Base-by-base conservation (phyloP, 1,139 yeast genomes). In the Chernovozyma sophiae-reginae region DNA sequence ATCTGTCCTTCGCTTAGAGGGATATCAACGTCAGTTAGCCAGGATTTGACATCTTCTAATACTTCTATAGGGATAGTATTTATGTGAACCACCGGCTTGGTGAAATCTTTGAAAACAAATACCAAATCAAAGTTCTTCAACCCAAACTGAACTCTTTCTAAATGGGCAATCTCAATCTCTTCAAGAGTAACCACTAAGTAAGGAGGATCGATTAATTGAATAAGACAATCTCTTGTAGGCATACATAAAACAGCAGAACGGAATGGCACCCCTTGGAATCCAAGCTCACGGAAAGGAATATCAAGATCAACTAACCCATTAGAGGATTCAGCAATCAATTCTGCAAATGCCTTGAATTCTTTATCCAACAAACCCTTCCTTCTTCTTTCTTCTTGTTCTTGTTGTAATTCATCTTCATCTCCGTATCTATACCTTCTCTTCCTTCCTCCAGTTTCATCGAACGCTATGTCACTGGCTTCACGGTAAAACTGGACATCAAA, bases 61-160 rank as follows among this genome's bases (percentile, higher is more conserved):
- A 86, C 74, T 51, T 86, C 95, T 79, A 89, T 87, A 23, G 97
- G 97, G 42, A 92, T 87, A 2, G 97, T 89, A 59, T 90, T 92
- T 48, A 92, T 81, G 59, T 92, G 97, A 16, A 86, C 86, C 18
- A 89, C 97, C 0, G 97, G 85, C 52, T 75, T 80, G 45, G 73
- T 69, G 57, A 89, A 89, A 62, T 92, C 97, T 62, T 90, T 92
- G 65, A 86, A 90, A 4, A 94, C 92, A 60, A 92, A 87, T 20
- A 92, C 98, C 62, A 92, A 66, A 68, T 92, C 99, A 54, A 92
- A 94, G 65, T 94, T 94, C 65, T 89, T 89, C 54, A 92, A 75
- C 2, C 99, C 99, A 58, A 92, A 94, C 59, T 90, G 96, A 28
- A 92, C 96, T 71, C 99, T 83, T 72, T 92, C 99, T 54, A 92